These are phyloP conservation scores for Prunus fruticosa DNA, from an alignment of 306 rosid genomes.

Conservation along the genomic window DNA sequence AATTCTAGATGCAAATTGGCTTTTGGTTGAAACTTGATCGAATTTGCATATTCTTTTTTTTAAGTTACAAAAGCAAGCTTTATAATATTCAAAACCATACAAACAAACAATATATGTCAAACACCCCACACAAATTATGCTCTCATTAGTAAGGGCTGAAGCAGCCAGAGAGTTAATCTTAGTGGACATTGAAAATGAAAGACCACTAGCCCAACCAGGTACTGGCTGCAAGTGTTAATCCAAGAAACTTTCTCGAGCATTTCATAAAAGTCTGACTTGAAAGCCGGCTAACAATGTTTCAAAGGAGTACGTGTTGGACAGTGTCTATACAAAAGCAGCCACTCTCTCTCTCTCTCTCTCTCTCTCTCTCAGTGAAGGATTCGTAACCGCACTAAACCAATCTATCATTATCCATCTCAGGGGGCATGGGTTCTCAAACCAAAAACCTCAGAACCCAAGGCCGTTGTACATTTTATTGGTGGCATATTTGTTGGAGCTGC, in stretches of 20 bases:
- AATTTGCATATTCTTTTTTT: background rate
- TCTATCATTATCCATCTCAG: constrained; percentile 35
- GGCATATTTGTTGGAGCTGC: constrained; percentile 99
- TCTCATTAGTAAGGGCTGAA: background rate
- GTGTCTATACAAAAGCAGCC: background rate
- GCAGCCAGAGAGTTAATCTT: background rate
- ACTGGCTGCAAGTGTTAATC: background rate
- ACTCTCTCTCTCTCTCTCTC: background rate
- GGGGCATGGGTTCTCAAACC: constrained; percentile 98
- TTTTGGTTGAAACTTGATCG: background rate
- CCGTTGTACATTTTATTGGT: constrained; percentile 86
- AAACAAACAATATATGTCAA: background rate
- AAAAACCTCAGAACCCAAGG: constrained; percentile 56
- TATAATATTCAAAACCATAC: background rate
- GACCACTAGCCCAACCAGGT: background rate
- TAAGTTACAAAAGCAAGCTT: background rate
- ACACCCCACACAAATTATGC: background rate
- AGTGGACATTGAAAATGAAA: too few relatives aligned
- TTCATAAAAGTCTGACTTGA: background rate
- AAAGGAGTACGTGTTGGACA: background rate
- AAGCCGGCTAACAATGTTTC: background rate
- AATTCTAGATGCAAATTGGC: background rate
- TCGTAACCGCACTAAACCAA: background rate
- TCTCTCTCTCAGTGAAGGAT: constrained; percentile 7
- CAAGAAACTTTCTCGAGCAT: background rate